These are phyloP conservation scores for Quercus phellos DNA, from an alignment of 331 rosid species.

Conservation along the genomic window DNA sequence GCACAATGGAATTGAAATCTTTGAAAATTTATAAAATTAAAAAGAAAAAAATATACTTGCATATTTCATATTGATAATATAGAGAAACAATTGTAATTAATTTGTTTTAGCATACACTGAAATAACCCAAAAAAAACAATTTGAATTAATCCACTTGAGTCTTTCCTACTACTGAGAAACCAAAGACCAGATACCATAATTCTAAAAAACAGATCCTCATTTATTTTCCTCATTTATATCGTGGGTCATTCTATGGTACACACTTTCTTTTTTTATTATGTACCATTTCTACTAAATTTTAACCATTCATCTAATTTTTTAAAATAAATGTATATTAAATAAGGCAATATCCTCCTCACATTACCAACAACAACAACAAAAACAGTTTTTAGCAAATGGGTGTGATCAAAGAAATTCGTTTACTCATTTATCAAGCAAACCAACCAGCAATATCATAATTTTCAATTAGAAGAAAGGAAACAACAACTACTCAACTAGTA, in stretches of 20 bases:
- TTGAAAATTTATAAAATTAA: not conserved
- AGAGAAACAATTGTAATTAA: not conserved
- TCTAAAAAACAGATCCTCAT: not conserved
- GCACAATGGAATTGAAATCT: not conserved
- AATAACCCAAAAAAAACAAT: not conserved
- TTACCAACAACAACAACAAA: too few relatives aligned
- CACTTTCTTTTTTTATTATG: too few relatives aligned
- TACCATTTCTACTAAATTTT: too few relatives aligned
- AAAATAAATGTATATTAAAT: too few relatives aligned
- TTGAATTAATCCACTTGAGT: not conserved
- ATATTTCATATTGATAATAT: not conserved
- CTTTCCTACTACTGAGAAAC: not conserved
- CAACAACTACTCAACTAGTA: not conserved
- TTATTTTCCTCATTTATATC: not conserved
- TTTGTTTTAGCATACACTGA: not conserved
- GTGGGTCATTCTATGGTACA: too few relatives aligned
- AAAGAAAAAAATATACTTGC: not conserved
- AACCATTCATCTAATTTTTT: too few relatives aligned
- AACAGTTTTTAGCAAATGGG: too few relatives aligned
- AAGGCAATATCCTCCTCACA: too few relatives aligned
- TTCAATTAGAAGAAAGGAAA: not conserved
- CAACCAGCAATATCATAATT: not conserved
- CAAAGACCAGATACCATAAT: not conserved
- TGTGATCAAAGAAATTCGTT: too few relatives aligned
- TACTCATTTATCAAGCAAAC: not conserved